Percentiles rank a stretch among this genome's conserved stretches.
Conservation (phyloP, 2,329 filamentous ascomycete species). For the Biscogniauxia sp. region DNA sequence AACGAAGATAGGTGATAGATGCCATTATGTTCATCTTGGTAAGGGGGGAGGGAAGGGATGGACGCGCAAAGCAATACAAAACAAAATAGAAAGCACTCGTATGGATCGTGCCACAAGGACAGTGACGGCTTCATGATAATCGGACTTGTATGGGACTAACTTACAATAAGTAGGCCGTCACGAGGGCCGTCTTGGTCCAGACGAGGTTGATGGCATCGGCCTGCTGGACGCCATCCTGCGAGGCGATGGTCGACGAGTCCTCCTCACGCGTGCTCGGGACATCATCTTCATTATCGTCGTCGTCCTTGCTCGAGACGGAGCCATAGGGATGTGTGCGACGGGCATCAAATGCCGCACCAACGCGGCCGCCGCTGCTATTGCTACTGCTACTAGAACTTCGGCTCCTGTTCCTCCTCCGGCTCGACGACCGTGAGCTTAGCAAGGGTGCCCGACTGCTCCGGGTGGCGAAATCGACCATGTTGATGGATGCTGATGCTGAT, state of each 20-base stretch:
- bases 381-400: slow-evolving; percentile 6
- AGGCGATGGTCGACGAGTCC: slow-evolving; percentile 1
- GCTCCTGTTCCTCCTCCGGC: background rate
- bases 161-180: slow-evolving; percentile 38
- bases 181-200: slow-evolving; percentile 39
- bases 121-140: no score
- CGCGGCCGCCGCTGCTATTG: slow-evolving; percentile 11
- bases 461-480: slow-evolving; percentile 21
- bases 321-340: slow-evolving; percentile 23
- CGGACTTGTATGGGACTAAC: slow-evolving; percentile 8
- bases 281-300: slow-evolving; percentile 12
- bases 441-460: slow-evolving; percentile 22
- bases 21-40: no score
- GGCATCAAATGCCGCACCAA: slow-evolving; percentile 1
- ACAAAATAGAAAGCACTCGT: no score
- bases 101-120: no score
- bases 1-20: no score
- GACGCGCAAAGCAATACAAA: no score
- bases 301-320: slow-evolving; percentile 24
- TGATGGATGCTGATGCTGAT: background rate
- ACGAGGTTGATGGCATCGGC: slow-evolving; percentile 40
- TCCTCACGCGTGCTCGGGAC: background rate
- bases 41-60: no score
- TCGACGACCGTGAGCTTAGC: slow-evolving; percentile 19
- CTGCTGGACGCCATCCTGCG: slow-evolving; percentile 35